Conservation (phyloP, 768 basidiomycete genomes). For the Coprinellus aureogranulatus region DNA sequence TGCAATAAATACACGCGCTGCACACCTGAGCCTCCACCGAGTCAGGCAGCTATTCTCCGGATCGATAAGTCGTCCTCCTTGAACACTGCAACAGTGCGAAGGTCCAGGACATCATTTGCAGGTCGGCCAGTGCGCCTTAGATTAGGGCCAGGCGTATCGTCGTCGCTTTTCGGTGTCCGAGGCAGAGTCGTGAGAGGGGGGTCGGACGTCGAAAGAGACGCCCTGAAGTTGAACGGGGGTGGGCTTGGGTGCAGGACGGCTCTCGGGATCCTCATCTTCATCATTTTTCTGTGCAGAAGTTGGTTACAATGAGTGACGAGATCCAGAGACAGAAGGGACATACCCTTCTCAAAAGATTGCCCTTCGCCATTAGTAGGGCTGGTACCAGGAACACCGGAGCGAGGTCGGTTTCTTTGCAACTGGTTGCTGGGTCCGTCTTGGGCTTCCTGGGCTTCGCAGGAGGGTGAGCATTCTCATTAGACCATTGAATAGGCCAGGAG, state of each 20-base stretch:
- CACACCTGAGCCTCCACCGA: not conserved
- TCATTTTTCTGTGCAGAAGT: not conserved
- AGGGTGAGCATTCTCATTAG: not conserved
- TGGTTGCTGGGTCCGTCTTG: not conserved
- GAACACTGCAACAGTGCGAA: slow-evolving; percentile 4
- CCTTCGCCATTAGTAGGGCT: not conserved
- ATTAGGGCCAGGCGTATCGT: not conserved
- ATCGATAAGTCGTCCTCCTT: not conserved
- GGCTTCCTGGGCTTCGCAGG: not conserved
- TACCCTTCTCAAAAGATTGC: too few species aligned
- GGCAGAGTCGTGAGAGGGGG: too few species aligned
- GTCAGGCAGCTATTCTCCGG: slow-evolving; percentile 4
- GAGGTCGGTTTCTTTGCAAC: not conserved
- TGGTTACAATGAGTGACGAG: not conserved
- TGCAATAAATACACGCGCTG: slow-evolving; percentile 12
- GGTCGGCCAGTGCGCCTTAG: slow-evolving; percentile 2
- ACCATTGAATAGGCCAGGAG: not conserved
- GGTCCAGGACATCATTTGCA: slow-evolving; percentile 5
- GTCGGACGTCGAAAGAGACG: not conserved
- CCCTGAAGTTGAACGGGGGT: not conserved
- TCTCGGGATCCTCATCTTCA: not conserved
- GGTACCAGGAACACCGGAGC: not conserved
- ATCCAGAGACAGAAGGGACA: too few species aligned
- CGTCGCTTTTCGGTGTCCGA: not conserved
- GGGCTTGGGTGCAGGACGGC: too few species aligned